Base-by-base conservation (phyloP, 2,329 filamentous ascomycete species). In the Raffaelea albimanens region DNA sequence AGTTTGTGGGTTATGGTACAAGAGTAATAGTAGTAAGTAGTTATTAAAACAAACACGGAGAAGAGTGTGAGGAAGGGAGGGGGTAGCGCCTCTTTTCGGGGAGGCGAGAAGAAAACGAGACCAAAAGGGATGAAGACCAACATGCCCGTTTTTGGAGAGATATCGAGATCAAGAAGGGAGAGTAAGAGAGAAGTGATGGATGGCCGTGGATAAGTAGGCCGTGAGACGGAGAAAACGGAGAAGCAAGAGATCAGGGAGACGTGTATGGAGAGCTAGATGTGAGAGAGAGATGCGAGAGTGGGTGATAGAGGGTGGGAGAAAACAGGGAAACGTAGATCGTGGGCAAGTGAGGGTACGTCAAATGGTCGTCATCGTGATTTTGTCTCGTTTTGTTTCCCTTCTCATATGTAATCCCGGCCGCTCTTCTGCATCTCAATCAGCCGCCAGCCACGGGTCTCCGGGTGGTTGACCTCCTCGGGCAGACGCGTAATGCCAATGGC, bases 361-460 rank as follows among this genome's bases (percentile, higher is more conserved):
- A n/a, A n/a, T n/a, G n/a, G n/a, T n/a, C n/a, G n/a, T n/a, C n/a
- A n/a, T n/a, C n/a, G n/a, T n/a, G n/a, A n/a, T n/a, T n/a, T n/a
- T n/a, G n/a, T 34, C 16, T 34, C 10, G 31, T 34, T 34, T 34
- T 16, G 10, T 34, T 34, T 34, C 16, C 31, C 31, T 16, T 34
- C 31, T 34, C 31, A 80, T 57, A 78, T 76, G 66, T 76, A 97
- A 69, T 98, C 93, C 60, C 93, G 81, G 48, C 87, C 91, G 65
- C 88, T 94, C 82, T 98, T 98, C 68, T 98, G 93, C 73, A 98
- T 81, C 71, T 98, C 93, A 62, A 98, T 97, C 65, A 98, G 72
- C 60, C 91, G 83, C 93, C 93, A 98, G 29, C 93, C 93, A 61
- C 90, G 79, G 11, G 93, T 98, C 71, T 98, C 93, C 2, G 89